Evolutionary conservation across 345 rosid species (phyloP), one percentile per base, ranked within the genome.

Genomic region (Bruguiera gymnorhiza): DNA sequence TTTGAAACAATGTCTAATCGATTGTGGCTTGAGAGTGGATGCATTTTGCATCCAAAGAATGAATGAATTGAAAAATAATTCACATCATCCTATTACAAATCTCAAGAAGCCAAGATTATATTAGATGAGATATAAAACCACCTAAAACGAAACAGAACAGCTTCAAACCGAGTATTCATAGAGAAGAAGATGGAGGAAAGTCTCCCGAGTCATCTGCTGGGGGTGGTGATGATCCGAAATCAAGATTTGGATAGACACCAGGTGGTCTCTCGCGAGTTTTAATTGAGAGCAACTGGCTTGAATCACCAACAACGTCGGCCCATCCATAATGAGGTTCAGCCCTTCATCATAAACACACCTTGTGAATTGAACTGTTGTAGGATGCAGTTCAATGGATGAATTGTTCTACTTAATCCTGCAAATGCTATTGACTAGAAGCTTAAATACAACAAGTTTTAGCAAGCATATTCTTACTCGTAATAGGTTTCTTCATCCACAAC

Each of bases 251-350:
- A 75, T 70, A 92, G 60, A 89, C 86, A 59, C 99, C 97, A 0
- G 99, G 99, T 1, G 99, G 97, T 70, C 89, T 87, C 52, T 90
- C 93, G 18, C 72, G 79, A 20, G 96, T 92, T 81, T 88, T 59
- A 66, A 95, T 95, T 0, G 97, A 86, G 29, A 95, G 89, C 79
- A 88, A 79, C 78, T 89, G 97, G 63, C 78, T 88, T 6, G 97
- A 91, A 76, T 95, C 93, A 11, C 96, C 97, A 60, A 89, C 99
- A 3, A 92, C 96, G 75, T 89, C 97, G 21, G 96, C 94, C 99
- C 99, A 95, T 48, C 99, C 99, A 43, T 95, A 95, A 80, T 95
- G 99, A 37, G 99, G 99, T 70, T 95, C 97, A 36, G 92, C 96
- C 85, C 99, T 95, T 67, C 75, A 67, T 63, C 73, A 69, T 30